Percentiles rank a stretch among this genome's conserved stretches.
phyloP scores from a whole-genome alignment of 2,329 filamentous ascomycete species.

The Aspergillus glaucus region DNA sequence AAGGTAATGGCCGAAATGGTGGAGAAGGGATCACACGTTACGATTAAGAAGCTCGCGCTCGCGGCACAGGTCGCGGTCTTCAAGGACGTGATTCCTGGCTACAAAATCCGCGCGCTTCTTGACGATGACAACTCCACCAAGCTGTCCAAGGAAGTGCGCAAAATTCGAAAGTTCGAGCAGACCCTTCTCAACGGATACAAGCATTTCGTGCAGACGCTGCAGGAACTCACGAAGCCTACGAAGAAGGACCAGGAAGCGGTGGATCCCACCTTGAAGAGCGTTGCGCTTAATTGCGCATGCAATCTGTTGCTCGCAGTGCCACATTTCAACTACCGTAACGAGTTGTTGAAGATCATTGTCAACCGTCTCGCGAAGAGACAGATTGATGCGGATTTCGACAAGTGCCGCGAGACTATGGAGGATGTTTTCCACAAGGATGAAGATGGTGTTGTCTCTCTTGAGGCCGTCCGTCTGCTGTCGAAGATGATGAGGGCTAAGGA shows the following conservation, averaged over 20 bases:
- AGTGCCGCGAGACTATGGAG: constrained; percentile 72
- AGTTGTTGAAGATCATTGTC: constrained; percentile 80
- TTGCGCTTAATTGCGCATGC: constrained; percentile 82
- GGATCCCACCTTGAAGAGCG: constrained; percentile 52
- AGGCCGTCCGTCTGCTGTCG: constrained; percentile 74
- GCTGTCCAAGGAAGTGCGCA: constrained; percentile 85
- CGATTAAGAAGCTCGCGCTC: constrained; percentile 78
- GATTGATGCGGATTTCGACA: constrained; percentile 67
- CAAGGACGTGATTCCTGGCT: constrained; percentile 94
- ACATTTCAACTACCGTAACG: constrained; percentile 93
- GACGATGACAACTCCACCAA: constrained; percentile 72
- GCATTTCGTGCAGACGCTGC: constrained; percentile 70
- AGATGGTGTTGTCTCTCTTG: constrained; percentile 79
- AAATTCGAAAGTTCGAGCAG: constrained; percentile 78
- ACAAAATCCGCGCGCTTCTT: constrained; percentile 76
- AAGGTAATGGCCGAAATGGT: constrained; percentile 70
- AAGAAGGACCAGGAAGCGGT: constrained; percentile 30
- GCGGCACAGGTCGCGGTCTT: constrained; percentile 84
- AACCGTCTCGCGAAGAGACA: constrained; percentile 69
- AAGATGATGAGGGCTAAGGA: constrained; percentile 93
- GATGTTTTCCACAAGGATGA: constrained; percentile 80
- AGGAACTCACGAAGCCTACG: constrained; percentile 56
- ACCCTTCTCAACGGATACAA: constrained; percentile 80
- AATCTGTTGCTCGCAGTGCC: constrained; percentile 73
- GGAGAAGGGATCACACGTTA: constrained; percentile 53